Evolutionary conservation across 2,329 filamentous ascomycete species (phyloP).

Genomic region (Myriosclerotinia curreyana): DNA sequence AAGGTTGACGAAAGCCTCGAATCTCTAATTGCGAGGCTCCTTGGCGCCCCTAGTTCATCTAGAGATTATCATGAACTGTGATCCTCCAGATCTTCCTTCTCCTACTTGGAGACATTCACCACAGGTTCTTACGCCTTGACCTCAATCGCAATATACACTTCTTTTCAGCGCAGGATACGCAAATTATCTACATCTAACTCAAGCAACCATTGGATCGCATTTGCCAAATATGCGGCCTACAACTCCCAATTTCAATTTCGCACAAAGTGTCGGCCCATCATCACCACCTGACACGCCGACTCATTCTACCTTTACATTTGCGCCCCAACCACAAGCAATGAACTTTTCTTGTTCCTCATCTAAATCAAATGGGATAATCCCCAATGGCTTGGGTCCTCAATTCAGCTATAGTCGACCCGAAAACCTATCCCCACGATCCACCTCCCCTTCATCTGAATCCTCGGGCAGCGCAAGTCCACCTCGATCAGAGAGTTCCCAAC

Average conservation of each 20-base stretch:
- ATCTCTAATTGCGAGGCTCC: conserved; percentile 32
- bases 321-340: conserved; percentile 33
- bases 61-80: conserved; percentile 40
- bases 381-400: conserved; percentile 38
- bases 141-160: conserved; percentile 13
- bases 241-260: conserved; percentile 44
- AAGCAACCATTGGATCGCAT: conserved; percentile 16
- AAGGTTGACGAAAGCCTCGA: conserved; percentile 23
- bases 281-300: conserved; percentile 51
- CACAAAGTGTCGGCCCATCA: conserved; percentile 43
- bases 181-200: conserved; percentile 5
- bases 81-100: conserved; percentile 38
- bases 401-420: conserved; percentile 41
- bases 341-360: conserved; percentile 32
- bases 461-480: conserved; percentile 31
- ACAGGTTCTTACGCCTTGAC: conserved; percentile 39
- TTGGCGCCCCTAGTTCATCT: conserved; percentile 29
- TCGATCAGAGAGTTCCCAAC: conserved; percentile 34
- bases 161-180: neutral
- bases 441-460: conserved; percentile 35
- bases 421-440: conserved; percentile 44
- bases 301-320: conserved; percentile 38
- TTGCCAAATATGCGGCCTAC: conserved; percentile 42
- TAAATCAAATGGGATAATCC: conserved; percentile 44
- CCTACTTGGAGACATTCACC: conserved; percentile 39